Conservation (phyloP, 768 basidiomycete genomes). For the Tylopilus intermedius region DNA sequence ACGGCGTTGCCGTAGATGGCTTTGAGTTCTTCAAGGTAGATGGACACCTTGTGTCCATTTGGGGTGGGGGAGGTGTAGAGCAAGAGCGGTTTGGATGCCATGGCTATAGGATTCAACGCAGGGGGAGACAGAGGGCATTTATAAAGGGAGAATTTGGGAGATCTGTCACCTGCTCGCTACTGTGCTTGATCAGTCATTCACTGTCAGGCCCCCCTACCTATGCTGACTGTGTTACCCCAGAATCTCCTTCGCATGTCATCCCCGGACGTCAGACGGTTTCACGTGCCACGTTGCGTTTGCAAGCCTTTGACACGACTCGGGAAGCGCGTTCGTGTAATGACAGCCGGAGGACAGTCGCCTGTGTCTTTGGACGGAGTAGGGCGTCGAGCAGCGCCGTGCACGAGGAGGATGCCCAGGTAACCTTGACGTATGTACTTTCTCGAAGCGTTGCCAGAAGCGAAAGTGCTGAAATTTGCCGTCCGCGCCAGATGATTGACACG, state of each 20-base stretch:
- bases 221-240: conserved; percentile 63
- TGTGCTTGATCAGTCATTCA: background rate
- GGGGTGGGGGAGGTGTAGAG: conserved; percentile 48
- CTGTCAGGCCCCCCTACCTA: conserved; percentile 12
- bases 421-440: too few species aligned
- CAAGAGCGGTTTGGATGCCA: conserved; percentile 21
- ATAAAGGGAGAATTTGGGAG: background rate
- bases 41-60: conserved; percentile 48
- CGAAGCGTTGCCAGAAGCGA: too few species aligned
- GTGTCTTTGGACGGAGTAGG: conserved; percentile 81
- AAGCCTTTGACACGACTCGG: conserved; percentile 78
- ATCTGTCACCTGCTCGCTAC: conserved; percentile 10
- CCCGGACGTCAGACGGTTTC: background rate
- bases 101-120: background rate
- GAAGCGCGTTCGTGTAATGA: conserved; percentile 70
- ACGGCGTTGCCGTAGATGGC: conserved; percentile 40
- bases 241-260: conserved; percentile 74
- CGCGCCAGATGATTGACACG: too few species aligned
- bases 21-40: conserved; percentile 61
- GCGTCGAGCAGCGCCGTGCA: conserved; percentile 74
- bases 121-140: background rate
- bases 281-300: conserved; percentile 84
- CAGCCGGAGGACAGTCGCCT: conserved; percentile 81
- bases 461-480: too few species aligned
- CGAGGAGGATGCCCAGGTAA: conserved; percentile 45